Base-by-base conservation (phyloP, 2,329 filamentous ascomycete species). In the Diaporthe aspalathi region DNA sequence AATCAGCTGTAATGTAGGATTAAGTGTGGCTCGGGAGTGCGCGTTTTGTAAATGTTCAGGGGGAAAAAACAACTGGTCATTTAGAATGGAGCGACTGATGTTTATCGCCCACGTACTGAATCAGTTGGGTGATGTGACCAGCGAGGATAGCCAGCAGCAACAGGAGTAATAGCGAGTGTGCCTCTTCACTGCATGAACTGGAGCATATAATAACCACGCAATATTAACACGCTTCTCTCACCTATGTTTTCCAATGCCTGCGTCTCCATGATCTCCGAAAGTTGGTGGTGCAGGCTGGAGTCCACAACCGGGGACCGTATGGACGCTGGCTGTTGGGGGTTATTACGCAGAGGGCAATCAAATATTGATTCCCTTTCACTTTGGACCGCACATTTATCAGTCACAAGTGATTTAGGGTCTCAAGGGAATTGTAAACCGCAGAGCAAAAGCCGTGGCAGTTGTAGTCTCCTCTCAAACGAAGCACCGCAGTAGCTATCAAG, bases 251-350 rank as follows among this genome's bases (percentile, higher is more conserved):
- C 6, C 1, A 16, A 20, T 2, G 8, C 16, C 9, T 11, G 4
- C 2, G 7, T 11, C 5, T 1, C 27, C 5, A 14, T 24, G 6
- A 4, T 3, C 7, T 0, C 27, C 40, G n/a, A 3, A n/a, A 24
- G 14, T 22, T 1, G 11, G 7, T n/a, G 14, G n/a, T 24, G 35
- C 1, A 5, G 12, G 11, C 5, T n/a, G 29, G n/a, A 16, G 27
- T 20, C 49, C 24, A 29, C 24, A 17, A n/a, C 24, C 12, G 24
- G 49, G 22, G 16, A 50, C 12, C 5, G 5, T 7, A 11, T 50
- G n/a, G 11, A 4, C 14, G 49, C 43, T 47, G 1, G 43, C 17
- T 20, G 43, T 2, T 9, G 3, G 43, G 3, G 43, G 43, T 5
- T n/a, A 47, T n/a, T 7, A n/a, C 4, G 7, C 17, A 47, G 43